A percentile compares a stretch with the other conserved stretches of the same genome.
These are phyloP conservation scores for Fusarium mundagurra DNA, from an alignment of 2,329 filamentous ascomycete genomes.

Conservation along the genomic window DNA sequence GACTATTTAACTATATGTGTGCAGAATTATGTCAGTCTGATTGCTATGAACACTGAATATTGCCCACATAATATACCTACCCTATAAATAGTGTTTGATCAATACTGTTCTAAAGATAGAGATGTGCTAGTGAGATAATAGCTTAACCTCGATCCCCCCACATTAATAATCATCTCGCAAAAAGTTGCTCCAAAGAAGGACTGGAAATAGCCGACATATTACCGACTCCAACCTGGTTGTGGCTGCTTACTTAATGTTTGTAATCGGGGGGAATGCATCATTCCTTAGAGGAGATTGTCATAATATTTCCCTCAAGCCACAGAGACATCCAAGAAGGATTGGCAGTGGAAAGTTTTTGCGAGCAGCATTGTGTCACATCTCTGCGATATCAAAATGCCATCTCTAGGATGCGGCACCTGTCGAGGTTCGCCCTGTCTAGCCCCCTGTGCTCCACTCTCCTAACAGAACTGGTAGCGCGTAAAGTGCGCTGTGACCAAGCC, in stretches of 20 bases:
- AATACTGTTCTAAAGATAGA: background rate
- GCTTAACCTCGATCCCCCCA: fast-evolving
- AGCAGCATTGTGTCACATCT: background rate
- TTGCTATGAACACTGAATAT: too few species aligned
- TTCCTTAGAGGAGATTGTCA: background rate
- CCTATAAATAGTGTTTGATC: fast-evolving
- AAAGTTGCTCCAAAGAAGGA: background rate
- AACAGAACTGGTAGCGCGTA: conserved; percentile 9
- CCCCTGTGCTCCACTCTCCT: too few species aligned
- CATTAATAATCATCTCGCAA: background rate
- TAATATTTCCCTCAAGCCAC: background rate
- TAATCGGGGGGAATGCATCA: background rate
- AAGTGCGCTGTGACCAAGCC: conserved; percentile 31
- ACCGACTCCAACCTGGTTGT: background rate
- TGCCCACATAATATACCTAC: background rate
- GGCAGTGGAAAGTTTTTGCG: conserved; percentile 1
- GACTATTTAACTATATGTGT: too few species aligned
- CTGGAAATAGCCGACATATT: background rate
- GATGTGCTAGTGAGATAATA: fast-evolving
- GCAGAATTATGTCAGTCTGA: too few species aligned
- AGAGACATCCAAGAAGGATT: fast-evolving
- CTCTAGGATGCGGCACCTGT: conserved; percentile 25
- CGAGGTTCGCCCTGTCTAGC: background rate
- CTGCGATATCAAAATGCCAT: background rate
- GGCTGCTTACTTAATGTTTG: background rate